These are phyloP conservation scores for Dendrobium chrysotoxum DNA, from an alignment of 106 monocot species.

Conservation along the genomic window DNA sequence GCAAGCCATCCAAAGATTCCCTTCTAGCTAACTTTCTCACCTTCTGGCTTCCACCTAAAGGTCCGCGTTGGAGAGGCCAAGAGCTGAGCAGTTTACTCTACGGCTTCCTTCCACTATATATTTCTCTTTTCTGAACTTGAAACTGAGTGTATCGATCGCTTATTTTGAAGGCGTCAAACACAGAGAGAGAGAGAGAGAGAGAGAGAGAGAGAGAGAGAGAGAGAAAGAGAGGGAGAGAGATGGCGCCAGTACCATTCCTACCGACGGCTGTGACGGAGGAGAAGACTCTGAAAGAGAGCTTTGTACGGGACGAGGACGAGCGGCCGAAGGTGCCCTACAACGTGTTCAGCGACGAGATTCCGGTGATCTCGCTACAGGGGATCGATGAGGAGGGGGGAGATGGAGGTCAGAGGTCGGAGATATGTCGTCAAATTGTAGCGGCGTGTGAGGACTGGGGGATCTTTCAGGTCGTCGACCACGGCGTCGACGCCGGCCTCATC, in stretches of 20 bases:
- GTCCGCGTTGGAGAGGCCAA: too few species aligned
- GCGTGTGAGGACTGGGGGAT: constrained; percentile 97
- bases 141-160: too few species aligned
- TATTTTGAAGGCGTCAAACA: too few species aligned
- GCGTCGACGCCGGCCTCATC: constrained; percentile 51
- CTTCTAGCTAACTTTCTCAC: too few species aligned
- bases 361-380: constrained; percentile 54
- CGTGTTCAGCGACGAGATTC: constrained; percentile 57
- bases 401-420: constrained; percentile 22
- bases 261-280: constrained; percentile 41
- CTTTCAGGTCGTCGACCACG: constrained; percentile 88
- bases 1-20: too few species aligned
- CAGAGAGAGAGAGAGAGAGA: too few species aligned
- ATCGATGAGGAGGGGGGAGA: constrained; percentile 26
- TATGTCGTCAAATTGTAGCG: constrained; percentile 45
- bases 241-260: constrained; percentile 21
- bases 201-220: not conserved
- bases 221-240: not conserved
- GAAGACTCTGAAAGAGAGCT: constrained; percentile 35
- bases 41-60: too few species aligned
- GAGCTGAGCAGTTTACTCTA: too few species aligned
- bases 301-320: constrained; percentile 74
- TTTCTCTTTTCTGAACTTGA: too few species aligned
- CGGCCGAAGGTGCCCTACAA: constrained; percentile 67
- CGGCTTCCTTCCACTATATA: too few species aligned